These are phyloP conservation scores for Amanita pseudoporphyria DNA, from an alignment of 768 basidiomycete genomes.

Conservation along the genomic window DNA sequence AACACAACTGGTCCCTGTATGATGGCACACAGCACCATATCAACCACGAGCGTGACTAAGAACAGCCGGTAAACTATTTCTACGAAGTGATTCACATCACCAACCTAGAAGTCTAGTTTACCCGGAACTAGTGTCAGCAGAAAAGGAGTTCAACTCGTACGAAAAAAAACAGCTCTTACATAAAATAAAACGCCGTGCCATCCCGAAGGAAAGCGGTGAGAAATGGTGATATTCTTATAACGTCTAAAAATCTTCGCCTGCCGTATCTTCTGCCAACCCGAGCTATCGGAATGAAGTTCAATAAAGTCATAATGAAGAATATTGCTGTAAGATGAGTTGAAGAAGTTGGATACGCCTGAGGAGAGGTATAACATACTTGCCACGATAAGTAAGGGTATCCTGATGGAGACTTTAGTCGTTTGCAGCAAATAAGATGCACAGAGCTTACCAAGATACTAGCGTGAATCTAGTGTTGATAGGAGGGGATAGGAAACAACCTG, in stretches of 20 bases:
- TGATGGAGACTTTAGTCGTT: not conserved
- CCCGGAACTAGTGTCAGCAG: not conserved
- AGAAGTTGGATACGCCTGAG: not conserved
- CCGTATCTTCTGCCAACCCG: not conserved
- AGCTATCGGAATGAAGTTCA: not conserved
- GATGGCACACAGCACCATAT: too few relatives aligned
- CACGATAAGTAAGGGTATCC: not conserved
- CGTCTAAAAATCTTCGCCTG: not conserved
- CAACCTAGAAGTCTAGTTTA: not conserved
- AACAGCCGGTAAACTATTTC: too few relatives aligned
- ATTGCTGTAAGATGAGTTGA: not conserved
- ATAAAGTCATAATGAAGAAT: slow-evolving; percentile 1
- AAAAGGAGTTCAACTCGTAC: not conserved
- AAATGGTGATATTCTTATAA: not conserved
- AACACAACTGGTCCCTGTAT: too few relatives aligned
- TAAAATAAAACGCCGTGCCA: slow-evolving; percentile 1
- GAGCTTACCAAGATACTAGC: not conserved
- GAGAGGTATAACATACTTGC: not conserved
- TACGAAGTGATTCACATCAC: too few relatives aligned
- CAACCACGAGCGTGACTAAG: too few relatives aligned
- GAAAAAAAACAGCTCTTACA: not conserved
- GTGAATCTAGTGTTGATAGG: not conserved
- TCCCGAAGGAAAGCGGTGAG: slow-evolving; percentile 1
- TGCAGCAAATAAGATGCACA: not conserved
- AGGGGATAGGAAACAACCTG: not conserved